Base-by-base conservation (phyloP, 176 grass and related monocot genomes). In the Rhipidocladum racemiflorum region DNA sequence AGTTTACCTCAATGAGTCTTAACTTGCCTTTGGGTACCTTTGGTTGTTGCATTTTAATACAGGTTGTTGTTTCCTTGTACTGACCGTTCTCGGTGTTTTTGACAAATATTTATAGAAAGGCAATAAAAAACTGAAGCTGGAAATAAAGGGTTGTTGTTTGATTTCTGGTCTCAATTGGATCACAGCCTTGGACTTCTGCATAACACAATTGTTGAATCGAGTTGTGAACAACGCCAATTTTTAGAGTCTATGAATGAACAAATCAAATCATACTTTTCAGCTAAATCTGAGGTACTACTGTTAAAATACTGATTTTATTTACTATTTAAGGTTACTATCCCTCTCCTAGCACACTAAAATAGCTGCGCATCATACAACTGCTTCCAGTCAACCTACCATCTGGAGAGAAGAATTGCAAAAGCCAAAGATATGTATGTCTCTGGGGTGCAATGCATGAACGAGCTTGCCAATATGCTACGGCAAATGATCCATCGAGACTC, bases 241-340 rank as follows among this genome's bases (percentile, higher is more conserved):
- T 71, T 97, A 75, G 88, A 83, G 85, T 92, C 79, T 35, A 92
- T 88, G 69, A 88, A 84, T 70, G 89, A 88, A 80, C 82, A 90
- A 20, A 90, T 68, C 38, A 88, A 75, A n/a, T 83, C 77, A 75
- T 97, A 89, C 27, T 87, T 97, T 81, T 75, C 59, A 63, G 82
- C 83, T 44, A 97, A 91, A 88, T 85, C 32, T 84, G 78, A 86
- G 91, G 91, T 94, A 84, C 43, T 42, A 83, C n/a, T 59, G 54
- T 55, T 79, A 60, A 69, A 81, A 27, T 42, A 61, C 23, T 78
- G 9, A 17, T 55, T 69, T 71, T 14, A 59, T 18, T 72, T 68
- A 50, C 25, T 78, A 18, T 61, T 61, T 16, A 68, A 40, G 38
- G 71, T 86, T 49, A 7, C 23, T 51, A 68, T 78, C 59, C 28